phyloP scores from a whole-genome alignment of 257 asterid genomes.

The Rhazya stricta region DNA sequence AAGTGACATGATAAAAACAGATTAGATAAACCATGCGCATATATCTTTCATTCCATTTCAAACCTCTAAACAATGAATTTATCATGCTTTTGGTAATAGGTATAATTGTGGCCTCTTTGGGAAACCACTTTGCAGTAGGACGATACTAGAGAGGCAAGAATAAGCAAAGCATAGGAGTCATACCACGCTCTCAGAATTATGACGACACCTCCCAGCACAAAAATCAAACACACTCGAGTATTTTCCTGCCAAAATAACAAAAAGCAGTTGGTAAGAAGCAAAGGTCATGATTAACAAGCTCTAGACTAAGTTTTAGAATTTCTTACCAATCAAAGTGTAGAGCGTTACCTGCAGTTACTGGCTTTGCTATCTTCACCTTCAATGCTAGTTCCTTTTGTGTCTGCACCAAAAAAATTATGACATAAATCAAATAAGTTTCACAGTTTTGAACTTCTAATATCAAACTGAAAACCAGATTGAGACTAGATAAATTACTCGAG shows the following conservation, averaged over 20 bases:
- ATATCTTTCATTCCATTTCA: not conserved
- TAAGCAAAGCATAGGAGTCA: conserved; percentile 20
- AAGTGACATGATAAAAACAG: not conserved
- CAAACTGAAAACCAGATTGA: not conserved
- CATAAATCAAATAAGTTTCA: conserved; percentile 9
- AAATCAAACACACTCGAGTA: conserved; percentile 62
- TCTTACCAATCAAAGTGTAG: not conserved
- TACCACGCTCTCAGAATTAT: conserved; percentile 93
- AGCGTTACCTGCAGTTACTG: conserved; percentile 61
- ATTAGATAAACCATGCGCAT: not conserved
- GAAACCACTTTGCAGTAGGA: not conserved
- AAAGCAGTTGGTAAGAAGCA: not conserved
- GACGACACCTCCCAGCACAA: conserved; percentile 92
- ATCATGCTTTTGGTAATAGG: not conserved
- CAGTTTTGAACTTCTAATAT: not conserved
- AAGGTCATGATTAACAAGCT: not conserved
- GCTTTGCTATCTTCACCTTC: conserved; percentile 71
- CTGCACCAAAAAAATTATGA: conserved; percentile 32
- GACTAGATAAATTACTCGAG: conserved; percentile 40
- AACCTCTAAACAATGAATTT: not conserved
- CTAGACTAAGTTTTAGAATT: not conserved
- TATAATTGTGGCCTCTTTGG: not conserved
- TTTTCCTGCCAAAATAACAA: conserved; percentile 41
- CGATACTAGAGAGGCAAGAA: not conserved
- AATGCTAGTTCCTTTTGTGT: conserved; percentile 44